A percentile compares a stretch with the other conserved stretches of the same genome.
Evolutionary conservation across 129 eudicot species (phyloP).

Genomic region (Logfia minima): DNA sequence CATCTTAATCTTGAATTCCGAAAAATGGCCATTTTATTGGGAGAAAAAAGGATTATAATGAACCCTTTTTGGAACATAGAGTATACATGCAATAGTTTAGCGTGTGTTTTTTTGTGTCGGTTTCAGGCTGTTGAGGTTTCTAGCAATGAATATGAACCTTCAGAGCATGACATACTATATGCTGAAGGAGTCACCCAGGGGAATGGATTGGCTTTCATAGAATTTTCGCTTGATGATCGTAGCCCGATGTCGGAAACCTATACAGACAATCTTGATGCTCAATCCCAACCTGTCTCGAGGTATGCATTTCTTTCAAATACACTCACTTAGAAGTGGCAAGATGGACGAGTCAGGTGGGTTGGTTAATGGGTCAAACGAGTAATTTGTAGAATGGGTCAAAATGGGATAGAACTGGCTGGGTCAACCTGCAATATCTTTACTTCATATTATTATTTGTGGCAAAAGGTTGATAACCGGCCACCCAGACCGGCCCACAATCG

Average conservation of each 20-base stretch:
- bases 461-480: too few relatives aligned
- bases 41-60: background rate
- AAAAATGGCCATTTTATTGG: background rate
- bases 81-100: background rate
- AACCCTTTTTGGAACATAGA: background rate
- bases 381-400: background rate
- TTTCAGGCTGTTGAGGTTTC: slow-evolving; percentile 93
- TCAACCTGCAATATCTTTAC: background rate
- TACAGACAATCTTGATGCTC: slow-evolving; percentile 71
- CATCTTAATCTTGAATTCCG: background rate
- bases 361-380: background rate
- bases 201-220: slow-evolving; percentile 92
- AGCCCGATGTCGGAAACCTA: slow-evolving; percentile 94
- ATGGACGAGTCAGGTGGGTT: background rate
- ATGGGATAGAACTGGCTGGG: background rate
- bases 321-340: background rate
- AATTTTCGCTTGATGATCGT: slow-evolving; percentile 87
- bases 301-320: slow-evolving; percentile 17
- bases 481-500: too few relatives aligned
- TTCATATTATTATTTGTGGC: too few relatives aligned
- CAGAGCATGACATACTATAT: slow-evolving; percentile 83
- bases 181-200: slow-evolving; percentile 98
- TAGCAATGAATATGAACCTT: slow-evolving; percentile 94
- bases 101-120: background rate
- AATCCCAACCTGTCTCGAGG: slow-evolving; percentile 75